Percentiles rank a stretch among this genome's conserved stretches.
phyloP scores from a whole-genome alignment of 768 basidiomycete species.

The Rhodotorula toruloides region DNA sequence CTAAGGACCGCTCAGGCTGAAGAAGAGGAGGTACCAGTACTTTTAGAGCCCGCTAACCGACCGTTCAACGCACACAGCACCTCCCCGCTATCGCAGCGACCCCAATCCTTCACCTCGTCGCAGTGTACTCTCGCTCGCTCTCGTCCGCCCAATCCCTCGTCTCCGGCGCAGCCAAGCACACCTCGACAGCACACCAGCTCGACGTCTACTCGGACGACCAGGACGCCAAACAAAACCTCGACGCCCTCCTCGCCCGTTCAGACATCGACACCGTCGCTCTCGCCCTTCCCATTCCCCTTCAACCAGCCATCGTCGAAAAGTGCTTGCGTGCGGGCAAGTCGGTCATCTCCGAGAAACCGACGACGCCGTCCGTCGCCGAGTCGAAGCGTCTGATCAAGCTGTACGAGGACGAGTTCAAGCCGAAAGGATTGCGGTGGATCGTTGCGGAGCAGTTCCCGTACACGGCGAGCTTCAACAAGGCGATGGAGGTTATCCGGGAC shows the following conservation, averaged over 20 bases:
- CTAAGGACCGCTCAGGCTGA: neutral
- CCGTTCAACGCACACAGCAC: slow-evolving; percentile 54
- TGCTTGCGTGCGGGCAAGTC: slow-evolving; percentile 65
- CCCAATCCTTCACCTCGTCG: slow-evolving; percentile 55
- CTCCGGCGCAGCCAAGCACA: slow-evolving; percentile 49
- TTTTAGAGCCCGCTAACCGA: neutral
- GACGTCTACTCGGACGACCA: slow-evolving; percentile 53
- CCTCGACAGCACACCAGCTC: slow-evolving; percentile 54
- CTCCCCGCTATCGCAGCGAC: slow-evolving; percentile 65
- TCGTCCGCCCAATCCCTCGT: slow-evolving; percentile 57
- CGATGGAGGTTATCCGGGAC: slow-evolving; percentile 47
- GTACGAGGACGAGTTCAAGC: slow-evolving; percentile 62
- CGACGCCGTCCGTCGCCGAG: slow-evolving; percentile 63
- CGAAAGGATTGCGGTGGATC: slow-evolving; percentile 51
- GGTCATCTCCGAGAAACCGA: slow-evolving; percentile 82
- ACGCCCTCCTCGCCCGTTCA: slow-evolving; percentile 57
- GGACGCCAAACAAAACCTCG: slow-evolving; percentile 48
- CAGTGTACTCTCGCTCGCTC: slow-evolving; percentile 74
- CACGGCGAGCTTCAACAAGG: slow-evolving; percentile 12
- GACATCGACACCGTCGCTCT: slow-evolving; percentile 72
- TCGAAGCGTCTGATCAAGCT: slow-evolving; percentile 62
- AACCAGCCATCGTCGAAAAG: slow-evolving; percentile 63
- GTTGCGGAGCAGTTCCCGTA: slow-evolving; percentile 32
- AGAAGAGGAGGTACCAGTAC: neutral
- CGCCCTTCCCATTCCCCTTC: slow-evolving; percentile 68